phyloP scores from a whole-genome alignment of 2,329 filamentous ascomycete genomes.

The Trichoderma koningiopsis region DNA sequence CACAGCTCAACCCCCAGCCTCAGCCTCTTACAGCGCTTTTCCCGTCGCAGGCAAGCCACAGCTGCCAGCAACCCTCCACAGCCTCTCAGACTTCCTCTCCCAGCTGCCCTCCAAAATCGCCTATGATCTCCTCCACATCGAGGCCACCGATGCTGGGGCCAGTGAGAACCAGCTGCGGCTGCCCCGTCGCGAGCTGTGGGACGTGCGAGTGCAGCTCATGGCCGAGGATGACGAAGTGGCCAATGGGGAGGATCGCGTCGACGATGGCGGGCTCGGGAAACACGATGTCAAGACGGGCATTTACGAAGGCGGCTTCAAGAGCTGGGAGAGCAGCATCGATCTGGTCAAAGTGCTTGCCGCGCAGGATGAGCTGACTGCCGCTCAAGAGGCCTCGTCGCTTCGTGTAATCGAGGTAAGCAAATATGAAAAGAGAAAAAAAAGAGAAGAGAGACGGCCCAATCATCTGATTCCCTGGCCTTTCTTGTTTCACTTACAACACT shows the following conservation, averaged over 20 bases:
- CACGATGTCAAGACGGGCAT: slow-evolving; percentile 79
- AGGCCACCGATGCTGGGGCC: slow-evolving; percentile 52
- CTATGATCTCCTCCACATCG: slow-evolving; percentile 63
- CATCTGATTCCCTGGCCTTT: not conserved
- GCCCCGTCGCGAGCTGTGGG: slow-evolving; percentile 77
- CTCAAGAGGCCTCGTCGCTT: slow-evolving; percentile 39
- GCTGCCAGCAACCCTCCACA: slow-evolving; percentile 56
- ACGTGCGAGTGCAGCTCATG: slow-evolving; percentile 80
- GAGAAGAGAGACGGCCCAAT: slow-evolving; percentile 35
- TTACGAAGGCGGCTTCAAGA: slow-evolving; percentile 88
- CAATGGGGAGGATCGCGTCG: slow-evolving; percentile 38
- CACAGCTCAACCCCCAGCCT: slow-evolving; percentile 30
- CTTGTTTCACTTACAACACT: not conserved
- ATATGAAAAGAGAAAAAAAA: not conserved
- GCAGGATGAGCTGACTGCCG: slow-evolving; percentile 41
- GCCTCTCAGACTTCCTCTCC: slow-evolving; percentile 53
- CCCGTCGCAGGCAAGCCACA: slow-evolving; percentile 63
- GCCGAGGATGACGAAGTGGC: slow-evolving; percentile 59
- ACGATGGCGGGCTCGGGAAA: slow-evolving; percentile 57
- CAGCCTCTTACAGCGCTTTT: slow-evolving; percentile 52
- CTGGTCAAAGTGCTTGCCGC: slow-evolving; percentile 67
- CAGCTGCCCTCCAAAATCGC: slow-evolving; percentile 73
- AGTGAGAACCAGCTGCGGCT: slow-evolving; percentile 50
- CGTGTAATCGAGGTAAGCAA: slow-evolving; percentile 55
- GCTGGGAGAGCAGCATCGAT: slow-evolving; percentile 84